These are phyloP conservation scores for Hyphodiscus hymeniophilus DNA, from an alignment of 495 filamentous ascomycete species.

Conservation along the genomic window DNA sequence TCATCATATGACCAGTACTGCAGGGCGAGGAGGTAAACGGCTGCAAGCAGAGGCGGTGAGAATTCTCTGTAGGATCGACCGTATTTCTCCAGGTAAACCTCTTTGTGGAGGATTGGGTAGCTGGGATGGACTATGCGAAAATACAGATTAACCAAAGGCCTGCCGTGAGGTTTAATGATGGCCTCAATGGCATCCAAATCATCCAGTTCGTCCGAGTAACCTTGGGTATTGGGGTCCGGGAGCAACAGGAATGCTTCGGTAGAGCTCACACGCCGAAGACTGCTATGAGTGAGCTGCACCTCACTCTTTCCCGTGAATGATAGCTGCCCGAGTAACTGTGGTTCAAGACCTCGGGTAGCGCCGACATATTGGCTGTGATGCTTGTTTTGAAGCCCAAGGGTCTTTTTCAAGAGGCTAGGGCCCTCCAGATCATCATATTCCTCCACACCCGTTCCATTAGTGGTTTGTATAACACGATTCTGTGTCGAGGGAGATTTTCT, in stretches of 20 bases:
- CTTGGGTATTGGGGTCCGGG: conserved; percentile 52
- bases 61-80: conserved; percentile 64
- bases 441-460: conserved; percentile 45
- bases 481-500: conserved; percentile 11
- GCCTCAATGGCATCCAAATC: conserved; percentile 74
- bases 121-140: conserved; percentile 81
- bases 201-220: conserved; percentile 49
- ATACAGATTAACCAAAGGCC: conserved; percentile 74
- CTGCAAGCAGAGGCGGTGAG: conserved; percentile 75
- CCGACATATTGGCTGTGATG: conserved; percentile 55
- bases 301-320: conserved; percentile 59
- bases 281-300: conserved; percentile 52
- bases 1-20: conserved; percentile 77
- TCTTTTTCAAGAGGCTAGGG: conserved; percentile 50
- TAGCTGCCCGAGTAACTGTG: conserved; percentile 58
- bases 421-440: conserved; percentile 53
- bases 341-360: conserved; percentile 64
- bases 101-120: conserved; percentile 84
- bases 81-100: conserved; percentile 79
- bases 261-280: conserved; percentile 69
- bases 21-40: conserved; percentile 81
- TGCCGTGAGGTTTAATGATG: conserved; percentile 72
- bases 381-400: conserved; percentile 52
- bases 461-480: conserved; percentile 30
- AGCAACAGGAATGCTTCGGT: conserved; percentile 78